These are phyloP conservation scores for Trifolium pratense DNA, from an alignment of 306 rosid genomes.

Conservation along the genomic window DNA sequence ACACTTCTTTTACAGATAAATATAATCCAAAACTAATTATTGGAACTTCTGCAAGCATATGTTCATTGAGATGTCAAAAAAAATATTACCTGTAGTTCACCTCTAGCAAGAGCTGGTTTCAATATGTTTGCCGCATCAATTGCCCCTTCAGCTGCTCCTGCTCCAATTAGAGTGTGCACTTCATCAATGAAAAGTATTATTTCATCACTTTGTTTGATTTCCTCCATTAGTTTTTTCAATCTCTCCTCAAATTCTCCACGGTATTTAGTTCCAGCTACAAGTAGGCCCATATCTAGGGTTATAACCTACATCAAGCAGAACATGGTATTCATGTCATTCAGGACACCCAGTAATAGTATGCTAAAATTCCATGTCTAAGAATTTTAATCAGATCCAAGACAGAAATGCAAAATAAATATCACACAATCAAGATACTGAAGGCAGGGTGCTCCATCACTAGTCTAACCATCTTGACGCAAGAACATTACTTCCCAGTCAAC, in stretches of 20 bases:
- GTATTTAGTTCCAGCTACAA: slow-evolving; percentile 96
- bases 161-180: slow-evolving; percentile 96
- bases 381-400: background rate
- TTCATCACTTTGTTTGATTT: slow-evolving; percentile 95
- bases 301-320: slow-evolving; percentile 68
- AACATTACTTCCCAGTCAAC: background rate
- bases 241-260: slow-evolving; percentile 99
- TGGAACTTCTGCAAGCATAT: background rate
- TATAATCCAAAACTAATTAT: background rate
- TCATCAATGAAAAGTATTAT: slow-evolving; percentile 90
- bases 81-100: slow-evolving; percentile 86
- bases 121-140: slow-evolving; percentile 95
- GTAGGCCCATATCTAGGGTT: slow-evolving; percentile 97
- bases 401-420: background rate
- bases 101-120: slow-evolving; percentile 97
- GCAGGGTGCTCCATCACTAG: slow-evolving; percentile 1
- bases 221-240: slow-evolving; percentile 94
- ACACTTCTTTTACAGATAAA: background rate
- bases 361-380: slow-evolving; percentile 7
- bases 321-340: slow-evolving; percentile 27
- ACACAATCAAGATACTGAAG: background rate
- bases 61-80: background rate
- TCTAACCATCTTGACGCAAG: background rate
- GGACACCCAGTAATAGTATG: background rate
- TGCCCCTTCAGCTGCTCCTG: slow-evolving; percentile 99